Evolutionary conservation across 495 filamentous ascomycete species (phyloP).

Genomic region (Penicillium silybi): DNA sequence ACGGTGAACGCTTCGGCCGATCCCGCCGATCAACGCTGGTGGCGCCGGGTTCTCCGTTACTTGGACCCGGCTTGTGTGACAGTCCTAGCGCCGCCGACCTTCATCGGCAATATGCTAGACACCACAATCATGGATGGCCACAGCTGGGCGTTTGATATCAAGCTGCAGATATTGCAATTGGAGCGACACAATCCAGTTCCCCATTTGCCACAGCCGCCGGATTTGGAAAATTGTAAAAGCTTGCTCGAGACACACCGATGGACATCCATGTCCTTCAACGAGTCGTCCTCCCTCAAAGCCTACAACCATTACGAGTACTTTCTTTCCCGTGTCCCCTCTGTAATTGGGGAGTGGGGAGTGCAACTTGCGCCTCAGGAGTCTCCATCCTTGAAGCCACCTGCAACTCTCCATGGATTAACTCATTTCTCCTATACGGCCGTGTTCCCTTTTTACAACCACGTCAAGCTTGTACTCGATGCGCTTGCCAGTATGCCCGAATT

Average conservation of each 20-base stretch:
- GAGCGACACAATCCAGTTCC: constrained; percentile 10
- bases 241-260: constrained; percentile 27
- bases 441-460: constrained; percentile 45
- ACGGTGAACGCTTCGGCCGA: constrained; percentile 5
- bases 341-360: constrained; percentile 32
- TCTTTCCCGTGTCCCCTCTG: constrained; percentile 31
- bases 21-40: constrained; percentile 26
- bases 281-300: constrained; percentile 38
- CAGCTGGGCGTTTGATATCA: constrained; percentile 41
- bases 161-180: constrained; percentile 31
- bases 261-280: constrained; percentile 37
- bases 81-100: constrained; percentile 32
- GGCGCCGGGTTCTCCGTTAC: constrained; percentile 25
- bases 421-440: constrained; percentile 40
- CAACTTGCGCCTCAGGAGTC: background rate
- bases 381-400: background rate
- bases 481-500: constrained; percentile 29
- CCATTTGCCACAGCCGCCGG: background rate
- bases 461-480: constrained; percentile 31
- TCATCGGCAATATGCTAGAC: constrained; percentile 28
- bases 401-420: constrained; percentile 21
- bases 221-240: constrained; percentile 11
- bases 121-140: constrained; percentile 28
- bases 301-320: constrained; percentile 47
- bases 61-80: constrained; percentile 31